These are phyloP conservation scores for Pyrenochaeta sp. DNA, from an alignment of 2,329 filamentous ascomycete species.

Conservation along the genomic window DNA sequence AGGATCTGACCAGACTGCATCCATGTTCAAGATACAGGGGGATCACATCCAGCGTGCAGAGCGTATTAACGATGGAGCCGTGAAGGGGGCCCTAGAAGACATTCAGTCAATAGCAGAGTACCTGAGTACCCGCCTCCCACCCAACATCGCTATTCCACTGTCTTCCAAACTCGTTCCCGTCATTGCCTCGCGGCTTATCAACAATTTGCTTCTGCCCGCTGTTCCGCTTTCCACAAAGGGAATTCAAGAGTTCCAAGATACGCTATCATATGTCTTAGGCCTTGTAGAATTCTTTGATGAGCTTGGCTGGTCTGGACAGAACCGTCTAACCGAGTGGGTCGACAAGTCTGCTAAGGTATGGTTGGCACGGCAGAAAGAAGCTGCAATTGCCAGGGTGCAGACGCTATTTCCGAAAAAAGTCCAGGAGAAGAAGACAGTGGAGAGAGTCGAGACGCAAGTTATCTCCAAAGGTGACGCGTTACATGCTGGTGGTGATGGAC, in stretches of 20 bases:
- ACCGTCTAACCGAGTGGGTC: conserved; percentile 79
- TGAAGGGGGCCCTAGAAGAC: conserved; percentile 41
- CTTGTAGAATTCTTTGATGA: conserved; percentile 72
- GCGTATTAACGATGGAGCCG: conserved; percentile 34
- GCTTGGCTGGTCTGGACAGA: conserved; percentile 68
- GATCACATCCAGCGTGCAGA: conserved; percentile 45
- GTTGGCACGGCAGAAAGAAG: conserved; percentile 84
- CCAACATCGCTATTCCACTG: conserved; percentile 61
- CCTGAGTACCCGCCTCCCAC: conserved; percentile 60
- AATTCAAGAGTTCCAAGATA: conserved; percentile 74
- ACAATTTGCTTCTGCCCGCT: conserved; percentile 76
- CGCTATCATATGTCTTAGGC: conserved; percentile 68
- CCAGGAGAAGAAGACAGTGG: conserved; percentile 73
- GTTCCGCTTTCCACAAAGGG: conserved; percentile 79
- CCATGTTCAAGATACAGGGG: conserved; percentile 42
- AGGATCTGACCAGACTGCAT: conserved; percentile 45
- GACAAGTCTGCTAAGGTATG: conserved; percentile 81
- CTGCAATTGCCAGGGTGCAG: conserved; percentile 78
- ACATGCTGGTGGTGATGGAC: conserved; percentile 61
- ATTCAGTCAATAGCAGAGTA: conserved; percentile 57
- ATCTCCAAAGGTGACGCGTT: conserved; percentile 75
- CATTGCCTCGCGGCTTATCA: conserved; percentile 73
- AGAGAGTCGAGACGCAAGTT: conserved; percentile 84
- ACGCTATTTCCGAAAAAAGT: conserved; percentile 73
- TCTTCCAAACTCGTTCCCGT: conserved; percentile 75